Base-by-base conservation (phyloP, 306 rosid species). In the Cicer arietinum region DNA sequence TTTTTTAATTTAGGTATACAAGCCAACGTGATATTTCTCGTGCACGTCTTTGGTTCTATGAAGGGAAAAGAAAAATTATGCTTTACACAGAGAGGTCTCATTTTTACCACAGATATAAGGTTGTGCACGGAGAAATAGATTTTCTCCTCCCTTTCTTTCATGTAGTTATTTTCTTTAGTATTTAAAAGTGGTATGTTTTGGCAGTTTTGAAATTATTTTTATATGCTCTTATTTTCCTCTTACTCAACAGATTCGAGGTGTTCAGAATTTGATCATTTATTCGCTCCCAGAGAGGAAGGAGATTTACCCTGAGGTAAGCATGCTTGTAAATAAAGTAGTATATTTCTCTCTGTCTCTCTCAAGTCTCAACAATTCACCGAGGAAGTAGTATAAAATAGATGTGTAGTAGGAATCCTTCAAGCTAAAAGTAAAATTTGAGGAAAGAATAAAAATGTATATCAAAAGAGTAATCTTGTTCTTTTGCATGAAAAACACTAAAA, bases 81-180 rank as follows among this genome's bases (percentile, higher is more conserved):
- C 92, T 94, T 70, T 91, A 94, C 87, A 91, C 98, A 0, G 98
- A 94, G 86, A 94, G 96, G 64, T 79, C 92, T 83, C 98, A 94
- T 81, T 91, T 91, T 84, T 90, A 90, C 83, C 92, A 87, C 86
- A 86, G 97, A 91, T 94, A 88, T 61, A 90, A 90, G 98, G 97
- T 94, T 73, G 78, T 47, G 62, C 39, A 8, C 67, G 57, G 51
- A 65, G 69, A 14, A 50, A 18, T 58, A 37, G 16, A 20, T 67
- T 59, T 50, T 12, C 8, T n/a, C 25, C 25, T 45, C 25, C n/a
- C 48, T 14, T 45, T 30, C n/a, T 18, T 18, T 25, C 6, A n/a
- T 52, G 43, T 58, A 9, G 12, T 63, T 73, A 51, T 7, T 78
- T 77, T 25, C 12, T n/a, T 20, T 59, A 8, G 45, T 61, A 42